These are phyloP conservation scores for Ophiocordyceps australis DNA, from an alignment of 2,329 filamentous ascomycete species.

Conservation along the genomic window DNA sequence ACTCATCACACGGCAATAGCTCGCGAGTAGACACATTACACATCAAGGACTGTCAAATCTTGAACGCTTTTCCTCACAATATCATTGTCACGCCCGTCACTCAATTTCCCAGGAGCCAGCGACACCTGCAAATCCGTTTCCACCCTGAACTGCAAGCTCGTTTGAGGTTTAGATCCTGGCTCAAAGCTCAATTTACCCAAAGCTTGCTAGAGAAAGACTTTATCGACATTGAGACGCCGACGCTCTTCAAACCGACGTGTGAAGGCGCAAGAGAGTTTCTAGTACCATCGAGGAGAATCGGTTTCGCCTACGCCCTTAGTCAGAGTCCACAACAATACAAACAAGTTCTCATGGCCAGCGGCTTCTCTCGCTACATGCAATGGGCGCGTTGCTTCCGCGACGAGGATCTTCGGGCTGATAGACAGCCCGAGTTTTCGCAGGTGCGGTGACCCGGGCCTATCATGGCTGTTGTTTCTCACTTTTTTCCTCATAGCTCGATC, in stretches of 20 bases:
- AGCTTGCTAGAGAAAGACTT: constrained; percentile 41
- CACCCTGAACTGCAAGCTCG: constrained; percentile 47
- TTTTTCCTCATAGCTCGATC: constrained; percentile 48
- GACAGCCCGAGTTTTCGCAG: constrained; percentile 94
- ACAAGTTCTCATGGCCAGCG: constrained; percentile 89
- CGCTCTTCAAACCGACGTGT: constrained; percentile 93
- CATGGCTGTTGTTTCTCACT: too few species aligned
- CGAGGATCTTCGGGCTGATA: constrained; percentile 78
- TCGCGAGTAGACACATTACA: constrained; percentile 33
- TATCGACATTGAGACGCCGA: constrained; percentile 72
- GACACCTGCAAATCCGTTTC: constrained; percentile 75
- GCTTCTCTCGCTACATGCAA: constrained; percentile 70
- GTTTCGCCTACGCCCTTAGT: constrained; percentile 73
- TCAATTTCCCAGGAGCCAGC: constrained; percentile 53
- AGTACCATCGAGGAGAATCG: constrained; percentile 64
- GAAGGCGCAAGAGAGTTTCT: constrained; percentile 92
- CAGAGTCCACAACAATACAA: constrained; percentile 99
- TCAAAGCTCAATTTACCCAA: constrained; percentile 32
- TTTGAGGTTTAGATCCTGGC: constrained; percentile 49
- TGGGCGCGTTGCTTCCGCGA: constrained; percentile 92
- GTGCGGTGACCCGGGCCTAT: too few species aligned
- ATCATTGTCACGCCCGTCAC: constrained; percentile 61
- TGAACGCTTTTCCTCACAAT: constrained; percentile 29
- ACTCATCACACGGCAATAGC: constrained; percentile 5
- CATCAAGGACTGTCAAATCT: constrained; percentile 34